Evolutionary conservation across 1,139 yeast genomes (phyloP).

Genomic region (Scheffersomyces insectosa): DNA sequence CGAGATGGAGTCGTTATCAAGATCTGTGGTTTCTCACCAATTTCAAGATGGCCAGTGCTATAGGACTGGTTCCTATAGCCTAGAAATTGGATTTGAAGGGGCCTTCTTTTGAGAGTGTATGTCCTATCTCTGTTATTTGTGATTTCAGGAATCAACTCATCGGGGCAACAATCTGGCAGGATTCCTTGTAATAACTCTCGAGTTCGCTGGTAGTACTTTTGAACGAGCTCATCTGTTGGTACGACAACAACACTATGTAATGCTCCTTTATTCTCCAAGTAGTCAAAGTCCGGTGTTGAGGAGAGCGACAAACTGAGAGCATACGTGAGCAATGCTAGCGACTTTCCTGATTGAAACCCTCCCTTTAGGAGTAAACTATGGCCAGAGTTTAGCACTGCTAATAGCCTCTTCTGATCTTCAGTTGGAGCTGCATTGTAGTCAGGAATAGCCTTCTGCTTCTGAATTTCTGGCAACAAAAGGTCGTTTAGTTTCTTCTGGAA

Average conservation of each 20-base stretch:
- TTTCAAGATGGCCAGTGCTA: background rate
- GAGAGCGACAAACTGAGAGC: conserved; percentile 24
- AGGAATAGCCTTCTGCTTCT: conserved; percentile 6
- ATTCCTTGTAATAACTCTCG: conserved; percentile 15
- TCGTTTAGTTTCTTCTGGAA: conserved; percentile 26
- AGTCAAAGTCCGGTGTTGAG: conserved; percentile 20
- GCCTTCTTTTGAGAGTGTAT: conserved; percentile 14
- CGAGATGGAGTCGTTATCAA: conserved; percentile 22
- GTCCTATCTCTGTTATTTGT: background rate
- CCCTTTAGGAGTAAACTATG: conserved; percentile 22
- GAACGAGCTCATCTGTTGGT: conserved; percentile 27
- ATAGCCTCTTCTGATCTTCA: conserved; percentile 22
- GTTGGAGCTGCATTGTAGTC: conserved; percentile 22
- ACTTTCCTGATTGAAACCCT: conserved; percentile 24
- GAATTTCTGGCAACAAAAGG: conserved; percentile 7
- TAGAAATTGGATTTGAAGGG: conserved; percentile 21
- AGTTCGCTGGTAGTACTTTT: conserved; percentile 18
- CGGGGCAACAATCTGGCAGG: conserved; percentile 28
- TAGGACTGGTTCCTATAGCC: background rate
- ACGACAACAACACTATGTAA: conserved; percentile 27
- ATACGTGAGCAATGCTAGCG: conserved; percentile 23
- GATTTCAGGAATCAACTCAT: conserved; percentile 10
- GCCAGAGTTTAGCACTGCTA: conserved; percentile 19
- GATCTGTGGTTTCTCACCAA: conserved; percentile 19
- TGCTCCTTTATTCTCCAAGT: conserved; percentile 8